Conservation (phyloP, 164 flowering plant species). For the Macadamia tetraphylla region DNA sequence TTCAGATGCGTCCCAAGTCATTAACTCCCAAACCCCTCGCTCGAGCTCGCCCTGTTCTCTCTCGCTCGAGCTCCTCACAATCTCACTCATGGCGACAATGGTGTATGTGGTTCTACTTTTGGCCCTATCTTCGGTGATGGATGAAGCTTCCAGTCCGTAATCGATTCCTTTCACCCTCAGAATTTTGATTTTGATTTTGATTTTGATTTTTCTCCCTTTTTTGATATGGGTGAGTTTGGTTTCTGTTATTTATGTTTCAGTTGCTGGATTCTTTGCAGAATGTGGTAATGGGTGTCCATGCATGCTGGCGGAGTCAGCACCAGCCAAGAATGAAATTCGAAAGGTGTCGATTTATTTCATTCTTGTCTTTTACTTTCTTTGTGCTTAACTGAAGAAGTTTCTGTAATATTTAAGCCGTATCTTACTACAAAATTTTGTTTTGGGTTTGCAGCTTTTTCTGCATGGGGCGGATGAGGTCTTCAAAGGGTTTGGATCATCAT, state of each 20-base stretch:
- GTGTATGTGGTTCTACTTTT: background rate
- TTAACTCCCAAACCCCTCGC: too few relatives aligned
- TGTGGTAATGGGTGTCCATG: conserved; percentile 14
- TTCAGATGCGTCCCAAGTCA: too few relatives aligned
- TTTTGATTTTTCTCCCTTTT: too few relatives aligned
- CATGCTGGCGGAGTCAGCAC: conserved; percentile 7
- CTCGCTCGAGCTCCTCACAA: too few relatives aligned
- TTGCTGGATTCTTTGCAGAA: conserved; percentile 6
- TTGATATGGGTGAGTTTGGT: too few relatives aligned
- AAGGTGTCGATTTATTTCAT: conserved; percentile 18
- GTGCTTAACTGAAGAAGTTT: too few relatives aligned
- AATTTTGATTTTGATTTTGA: too few relatives aligned
- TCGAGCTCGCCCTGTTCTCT: too few relatives aligned
- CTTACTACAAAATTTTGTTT: background rate
- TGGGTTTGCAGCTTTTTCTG: background rate
- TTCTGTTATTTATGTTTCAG: background rate
- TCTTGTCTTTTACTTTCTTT: background rate
- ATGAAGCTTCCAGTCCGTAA: conserved; percentile 13
- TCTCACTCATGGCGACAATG: background rate
- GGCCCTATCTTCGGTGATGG: conserved; percentile 13
- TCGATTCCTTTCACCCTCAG: background rate
- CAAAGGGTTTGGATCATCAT: background rate
- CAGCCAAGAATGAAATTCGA: conserved; percentile 11
- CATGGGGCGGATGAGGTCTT: conserved; percentile 4
- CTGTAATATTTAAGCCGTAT: too few relatives aligned